phyloP scores from a whole-genome alignment of 2,329 filamentous ascomycete genomes.

The Fusarium staphyleae region DNA sequence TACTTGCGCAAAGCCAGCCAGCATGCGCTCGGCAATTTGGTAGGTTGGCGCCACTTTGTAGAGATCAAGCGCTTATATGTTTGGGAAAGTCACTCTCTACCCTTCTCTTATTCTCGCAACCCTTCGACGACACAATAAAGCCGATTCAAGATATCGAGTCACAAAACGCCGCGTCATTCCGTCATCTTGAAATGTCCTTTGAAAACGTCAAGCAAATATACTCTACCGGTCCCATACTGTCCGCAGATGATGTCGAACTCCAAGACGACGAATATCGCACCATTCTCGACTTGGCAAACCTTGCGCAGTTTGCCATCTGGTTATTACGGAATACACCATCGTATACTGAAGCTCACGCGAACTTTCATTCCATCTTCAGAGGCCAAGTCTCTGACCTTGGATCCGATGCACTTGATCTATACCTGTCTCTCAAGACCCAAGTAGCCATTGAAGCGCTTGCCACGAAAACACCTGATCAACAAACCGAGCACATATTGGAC shows the following conservation, averaged over 20 bases:
- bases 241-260: constrained; percentile 46
- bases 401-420: constrained; percentile 52
- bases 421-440: constrained; percentile 57
- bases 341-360: constrained; percentile 52
- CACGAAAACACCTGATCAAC: constrained; percentile 56
- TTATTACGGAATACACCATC: constrained; percentile 49
- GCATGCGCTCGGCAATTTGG: constrained; percentile 51
- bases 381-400: constrained; percentile 55
- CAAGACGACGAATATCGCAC: constrained; percentile 44
- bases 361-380: constrained; percentile 55
- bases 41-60: constrained; percentile 40
- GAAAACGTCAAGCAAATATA: constrained; percentile 47
- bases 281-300: constrained; percentile 56
- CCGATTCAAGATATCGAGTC: constrained; percentile 46
- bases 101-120: constrained; percentile 49
- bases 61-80: constrained; percentile 23
- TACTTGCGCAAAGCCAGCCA: constrained; percentile 49
- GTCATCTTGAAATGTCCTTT: constrained; percentile 44
- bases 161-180: constrained; percentile 45
- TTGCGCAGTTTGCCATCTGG: constrained; percentile 55
- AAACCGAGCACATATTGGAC: constrained; percentile 60
- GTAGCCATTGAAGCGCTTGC: constrained; percentile 62
- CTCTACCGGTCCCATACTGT: constrained; percentile 44
- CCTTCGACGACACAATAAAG: constrained; percentile 47
- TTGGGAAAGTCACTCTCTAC: constrained; percentile 48